Percentiles rank a stretch among this genome's conserved stretches.
phyloP scores from a whole-genome alignment of 2,329 filamentous ascomycete species.

The Geosmithia flava region DNA sequence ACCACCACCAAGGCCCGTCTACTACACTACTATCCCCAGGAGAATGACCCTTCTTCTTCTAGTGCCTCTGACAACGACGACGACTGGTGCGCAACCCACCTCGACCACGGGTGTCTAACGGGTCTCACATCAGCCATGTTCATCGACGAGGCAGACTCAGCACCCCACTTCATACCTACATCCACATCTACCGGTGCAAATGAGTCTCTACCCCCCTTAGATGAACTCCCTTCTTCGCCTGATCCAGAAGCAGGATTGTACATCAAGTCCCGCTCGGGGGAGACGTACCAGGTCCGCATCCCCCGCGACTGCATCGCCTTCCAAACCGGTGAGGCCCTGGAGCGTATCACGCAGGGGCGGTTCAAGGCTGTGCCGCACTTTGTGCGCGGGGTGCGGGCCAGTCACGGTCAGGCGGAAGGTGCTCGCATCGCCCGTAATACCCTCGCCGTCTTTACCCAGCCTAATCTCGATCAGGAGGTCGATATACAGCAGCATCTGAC shows the following conservation, averaged over 20 bases:
- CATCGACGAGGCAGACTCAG: slow-evolving; percentile 56
- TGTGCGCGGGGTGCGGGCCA: slow-evolving; percentile 60
- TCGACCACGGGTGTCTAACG: slow-evolving; percentile 89
- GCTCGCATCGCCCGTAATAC: slow-evolving; percentile 67
- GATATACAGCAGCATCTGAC: slow-evolving; percentile 54
- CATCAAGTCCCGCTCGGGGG: slow-evolving; percentile 73
- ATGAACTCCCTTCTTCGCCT: slow-evolving; percentile 64
- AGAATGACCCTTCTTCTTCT: slow-evolving; percentile 15
- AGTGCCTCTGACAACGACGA: slow-evolving; percentile 35
- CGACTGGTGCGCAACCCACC: slow-evolving; percentile 87
- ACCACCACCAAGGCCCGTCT: slow-evolving; percentile 84
- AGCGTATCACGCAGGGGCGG: slow-evolving; percentile 79
- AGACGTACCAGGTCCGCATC: slow-evolving; percentile 83
- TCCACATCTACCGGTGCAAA: slow-evolving; percentile 6
- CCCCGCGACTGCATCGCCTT: slow-evolving; percentile 88
- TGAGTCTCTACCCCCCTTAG: slow-evolving; percentile 25
- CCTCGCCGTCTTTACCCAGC: slow-evolving; percentile 92
- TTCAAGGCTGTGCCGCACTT: slow-evolving; percentile 97
- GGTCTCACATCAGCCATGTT: slow-evolving; percentile 95
- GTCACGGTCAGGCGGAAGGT: slow-evolving; percentile 20
- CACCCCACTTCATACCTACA: slow-evolving; percentile 1
- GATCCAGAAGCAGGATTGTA: slow-evolving; percentile 85
- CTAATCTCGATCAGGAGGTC: slow-evolving; percentile 72
- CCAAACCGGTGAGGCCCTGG: slow-evolving; percentile 85
- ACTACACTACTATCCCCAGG: slow-evolving; percentile 80